phyloP scores from a whole-genome alignment of 2,329 filamentous ascomycete genomes.

The Clarireedia paspali region DNA sequence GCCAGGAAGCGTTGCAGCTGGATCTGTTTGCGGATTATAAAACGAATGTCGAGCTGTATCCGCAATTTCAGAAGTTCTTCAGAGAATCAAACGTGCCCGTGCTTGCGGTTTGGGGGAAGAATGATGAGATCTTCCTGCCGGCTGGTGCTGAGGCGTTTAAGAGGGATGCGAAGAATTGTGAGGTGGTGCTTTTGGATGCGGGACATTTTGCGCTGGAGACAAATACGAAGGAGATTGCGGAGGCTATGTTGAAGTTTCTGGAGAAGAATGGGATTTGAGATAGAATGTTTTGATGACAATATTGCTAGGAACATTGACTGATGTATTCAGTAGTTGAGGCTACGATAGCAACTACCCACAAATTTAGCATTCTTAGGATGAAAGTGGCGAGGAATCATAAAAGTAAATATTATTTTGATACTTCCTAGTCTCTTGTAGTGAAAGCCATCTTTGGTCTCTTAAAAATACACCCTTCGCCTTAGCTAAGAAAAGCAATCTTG shows the following conservation, averaged over 20 bases:
- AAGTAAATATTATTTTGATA: too few species aligned
- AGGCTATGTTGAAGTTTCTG: constrained; percentile 22
- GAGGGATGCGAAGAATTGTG: constrained; percentile 39
- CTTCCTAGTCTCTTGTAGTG: too few species aligned
- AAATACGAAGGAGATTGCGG: constrained; percentile 16
- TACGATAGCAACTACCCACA: too few species aligned
- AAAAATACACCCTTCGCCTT: too few species aligned
- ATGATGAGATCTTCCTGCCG: constrained; percentile 44
- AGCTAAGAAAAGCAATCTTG: too few species aligned
- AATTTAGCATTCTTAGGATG: too few species aligned
- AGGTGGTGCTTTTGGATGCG: constrained; percentile 44
- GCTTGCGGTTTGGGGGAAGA: constrained; percentile 50
- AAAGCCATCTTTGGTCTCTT: too few species aligned
- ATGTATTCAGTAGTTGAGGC: too few species aligned
- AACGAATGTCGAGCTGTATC: constrained; percentile 46
- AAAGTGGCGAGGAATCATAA: too few species aligned
- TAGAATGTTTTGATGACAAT: too few species aligned
- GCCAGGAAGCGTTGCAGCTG: constrained; percentile 45
- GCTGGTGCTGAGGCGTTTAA: constrained; percentile 46
- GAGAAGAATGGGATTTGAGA: constrained; percentile 18
- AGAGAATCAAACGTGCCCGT: constrained; percentile 42
- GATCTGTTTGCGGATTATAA: constrained; percentile 51
- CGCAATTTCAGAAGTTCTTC: constrained; percentile 48
- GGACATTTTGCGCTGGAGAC: constrained; percentile 44
- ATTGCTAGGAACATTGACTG: too few species aligned